A percentile compares a stretch with the other conserved stretches of the same genome.
Evolutionary conservation across 1,139 yeast genomes (phyloP).

Genomic region (Saccharomyces pastorianus): DNA sequence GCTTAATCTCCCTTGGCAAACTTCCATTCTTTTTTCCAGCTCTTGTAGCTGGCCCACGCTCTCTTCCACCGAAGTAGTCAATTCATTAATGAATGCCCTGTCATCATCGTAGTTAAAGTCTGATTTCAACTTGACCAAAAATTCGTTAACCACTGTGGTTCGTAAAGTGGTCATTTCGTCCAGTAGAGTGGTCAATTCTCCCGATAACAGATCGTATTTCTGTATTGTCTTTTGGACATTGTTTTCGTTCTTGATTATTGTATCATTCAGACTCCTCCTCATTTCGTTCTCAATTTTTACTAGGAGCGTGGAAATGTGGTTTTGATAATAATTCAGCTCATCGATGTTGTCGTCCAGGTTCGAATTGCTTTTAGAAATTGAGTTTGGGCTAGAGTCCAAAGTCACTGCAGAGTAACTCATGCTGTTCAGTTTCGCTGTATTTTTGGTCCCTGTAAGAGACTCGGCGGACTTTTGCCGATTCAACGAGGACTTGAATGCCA

Average conservation of each 20-base stretch:
- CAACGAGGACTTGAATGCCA: not conserved
- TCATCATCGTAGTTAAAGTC: slow-evolving; percentile 13
- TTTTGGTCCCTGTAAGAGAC: not conserved
- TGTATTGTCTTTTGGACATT: slow-evolving; percentile 11
- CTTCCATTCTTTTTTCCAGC: slow-evolving; percentile 16
- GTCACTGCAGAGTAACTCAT: not conserved
- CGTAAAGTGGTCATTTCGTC: slow-evolving; percentile 5
- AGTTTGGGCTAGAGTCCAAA: slow-evolving; percentile 3
- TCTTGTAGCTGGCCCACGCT: slow-evolving; percentile 12
- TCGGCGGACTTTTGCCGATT: not conserved
- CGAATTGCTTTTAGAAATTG: slow-evolving; percentile 6
- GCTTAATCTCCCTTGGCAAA: slow-evolving; percentile 25
- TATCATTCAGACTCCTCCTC: slow-evolving; percentile 10
- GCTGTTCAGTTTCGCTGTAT: not conserved
- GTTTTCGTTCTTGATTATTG: slow-evolving; percentile 14
- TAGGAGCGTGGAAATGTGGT: slow-evolving; percentile 15
- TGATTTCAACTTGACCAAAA: slow-evolving; percentile 9
- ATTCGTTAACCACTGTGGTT: slow-evolving; percentile 9
- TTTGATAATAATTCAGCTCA: slow-evolving; percentile 14
- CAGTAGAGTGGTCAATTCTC: slow-evolving; percentile 4
- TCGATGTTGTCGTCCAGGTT: slow-evolving; percentile 8
- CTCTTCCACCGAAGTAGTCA: slow-evolving; percentile 7
- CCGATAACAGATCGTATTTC: slow-evolving; percentile 12
- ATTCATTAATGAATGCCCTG: slow-evolving; percentile 13
- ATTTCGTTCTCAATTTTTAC: slow-evolving; percentile 14